Conservation (phyloP, 2,329 filamentous ascomycete genomes). For the Byssothecium circinans region DNA sequence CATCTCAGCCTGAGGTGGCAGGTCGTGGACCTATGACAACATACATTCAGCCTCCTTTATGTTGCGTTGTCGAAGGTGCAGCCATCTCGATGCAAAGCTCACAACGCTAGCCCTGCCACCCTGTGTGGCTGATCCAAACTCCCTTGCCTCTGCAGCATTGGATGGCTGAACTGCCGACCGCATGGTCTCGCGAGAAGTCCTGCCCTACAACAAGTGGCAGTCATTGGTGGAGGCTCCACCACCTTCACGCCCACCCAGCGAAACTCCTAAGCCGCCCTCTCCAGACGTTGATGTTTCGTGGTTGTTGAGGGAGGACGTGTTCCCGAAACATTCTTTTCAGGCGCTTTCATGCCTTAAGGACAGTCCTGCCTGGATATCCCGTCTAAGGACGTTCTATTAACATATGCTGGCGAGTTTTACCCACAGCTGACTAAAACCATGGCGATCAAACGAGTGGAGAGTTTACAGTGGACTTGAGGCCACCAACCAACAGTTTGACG, state of each 20-base stretch:
- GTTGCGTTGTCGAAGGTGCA: slow-evolving; percentile 19
- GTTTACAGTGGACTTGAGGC: not conserved
- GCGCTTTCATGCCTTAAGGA: slow-evolving; percentile 14
- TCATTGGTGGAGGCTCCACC: slow-evolving; percentile 10
- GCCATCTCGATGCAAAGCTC: too few relatives aligned
- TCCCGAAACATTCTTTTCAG: slow-evolving; percentile 23
- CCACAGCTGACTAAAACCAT: slow-evolving; percentile 6
- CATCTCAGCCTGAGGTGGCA: slow-evolving; percentile 8
- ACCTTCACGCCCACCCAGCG: slow-evolving; percentile 22
- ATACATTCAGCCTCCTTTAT: slow-evolving; percentile 22
- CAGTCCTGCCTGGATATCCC: not conserved
- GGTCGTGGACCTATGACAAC: slow-evolving; percentile 20
- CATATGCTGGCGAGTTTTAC: slow-evolving; percentile 1
- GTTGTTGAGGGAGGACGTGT: slow-evolving; percentile 22
- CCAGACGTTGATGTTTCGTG: slow-evolving; percentile 21
- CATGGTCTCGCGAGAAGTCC: too few relatives aligned
- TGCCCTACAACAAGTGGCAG: slow-evolving; percentile 4
- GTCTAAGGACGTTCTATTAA: slow-evolving; percentile 1
- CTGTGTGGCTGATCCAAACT: slow-evolving; percentile 8
- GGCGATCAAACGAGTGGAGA: slow-evolving; percentile 19
- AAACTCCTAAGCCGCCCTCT: slow-evolving; percentile 13
- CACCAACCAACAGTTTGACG: slow-evolving; percentile 5
- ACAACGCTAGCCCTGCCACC: slow-evolving; percentile 2
- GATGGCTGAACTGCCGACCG: slow-evolving; percentile 15
- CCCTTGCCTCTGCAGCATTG: slow-evolving; percentile 9